Evolutionary conservation across 805 yeast genomes (phyloP), one percentile per base, ranked within the genome.

Genomic region (Pichia phayaonensis): DNA sequence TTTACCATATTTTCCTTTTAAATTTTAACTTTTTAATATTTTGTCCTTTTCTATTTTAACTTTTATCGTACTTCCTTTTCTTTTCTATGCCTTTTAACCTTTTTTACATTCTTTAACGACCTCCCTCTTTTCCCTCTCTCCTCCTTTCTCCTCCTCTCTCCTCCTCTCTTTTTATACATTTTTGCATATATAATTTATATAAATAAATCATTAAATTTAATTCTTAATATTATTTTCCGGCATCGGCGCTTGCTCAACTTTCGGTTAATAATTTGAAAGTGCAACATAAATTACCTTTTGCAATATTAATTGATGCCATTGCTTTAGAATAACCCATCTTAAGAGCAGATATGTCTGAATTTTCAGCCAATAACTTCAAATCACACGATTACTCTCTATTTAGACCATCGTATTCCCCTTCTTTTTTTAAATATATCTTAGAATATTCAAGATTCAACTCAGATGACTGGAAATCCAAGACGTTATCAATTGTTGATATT

Each of bases 351-450:
- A 86, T 86, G 92, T 69, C 90, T 0, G 76, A 86, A 1, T 86
- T 80, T 61, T 72, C 87, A 1, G 76, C 75, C 5, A 49, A 65
- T 3, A 62, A 69, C 18, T 86, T 81, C 62, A 67, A 78, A 48
- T 72, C 87, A 1, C 59, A 68, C 7, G 68, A 67, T 23, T 88
- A 88, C 65, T 69, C 74, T 29, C 61, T 67, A 34, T 79, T 79
- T 51, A 69, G 96, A 46, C 96, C 96, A 1, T 65, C 75, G 0
- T 88, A 88, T 57, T 87, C 90, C 0, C 59, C 57, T 4, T 55
- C 61, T 5, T 73, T 84, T 48, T 83, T 73, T 59, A 60, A 71
- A 1, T 61, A 63, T 29, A 29, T 64, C 8, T 67, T 60, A 69
- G 66, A 59, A 1, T 54, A 45, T 42, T 48, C 46, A 15, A 8